These are phyloP conservation scores for Avena insularis DNA, from an alignment of 176 grass and related monocot species.

Conservation along the genomic window DNA sequence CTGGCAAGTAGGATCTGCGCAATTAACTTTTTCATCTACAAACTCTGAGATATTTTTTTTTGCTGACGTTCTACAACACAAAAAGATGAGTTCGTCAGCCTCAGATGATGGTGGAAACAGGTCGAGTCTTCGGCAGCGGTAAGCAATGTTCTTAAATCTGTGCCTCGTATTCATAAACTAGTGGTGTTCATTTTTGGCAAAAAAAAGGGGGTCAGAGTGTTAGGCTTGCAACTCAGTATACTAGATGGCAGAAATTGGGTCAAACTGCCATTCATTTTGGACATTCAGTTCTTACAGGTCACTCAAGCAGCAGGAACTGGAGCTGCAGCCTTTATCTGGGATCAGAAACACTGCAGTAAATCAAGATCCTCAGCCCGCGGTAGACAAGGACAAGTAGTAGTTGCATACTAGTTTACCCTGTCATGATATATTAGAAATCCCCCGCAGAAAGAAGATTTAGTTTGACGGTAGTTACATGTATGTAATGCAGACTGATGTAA, in stretches of 20 bases:
- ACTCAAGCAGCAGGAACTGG: constrained; percentile 42
- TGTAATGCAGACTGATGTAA: neutral
- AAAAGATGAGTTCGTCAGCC: constrained; percentile 29
- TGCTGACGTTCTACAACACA: neutral
- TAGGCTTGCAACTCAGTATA: neutral
- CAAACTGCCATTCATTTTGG: neutral
- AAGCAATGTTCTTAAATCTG: neutral
- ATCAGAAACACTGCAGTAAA: neutral
- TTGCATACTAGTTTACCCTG: neutral
- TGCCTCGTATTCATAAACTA: neutral
- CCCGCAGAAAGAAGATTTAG: neutral
- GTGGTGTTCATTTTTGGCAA: neutral
- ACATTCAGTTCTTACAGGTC: constrained; percentile 28
- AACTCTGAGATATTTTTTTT: neutral
- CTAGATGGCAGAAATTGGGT: neutral
- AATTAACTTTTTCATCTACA: neutral
- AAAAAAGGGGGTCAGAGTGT: neutral
- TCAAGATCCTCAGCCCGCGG: neutral
- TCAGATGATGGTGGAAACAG: constrained; percentile 10
- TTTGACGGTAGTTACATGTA: neutral
- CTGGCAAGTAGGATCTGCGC: neutral
- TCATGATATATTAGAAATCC: neutral
- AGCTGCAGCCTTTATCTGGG: constrained; percentile 31
- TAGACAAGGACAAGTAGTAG: constrained; percentile 44
- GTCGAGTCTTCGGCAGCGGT: constrained; percentile 43